phyloP scores from a whole-genome alignment of 306 rosid species.

The Begonia masoniana region DNA sequence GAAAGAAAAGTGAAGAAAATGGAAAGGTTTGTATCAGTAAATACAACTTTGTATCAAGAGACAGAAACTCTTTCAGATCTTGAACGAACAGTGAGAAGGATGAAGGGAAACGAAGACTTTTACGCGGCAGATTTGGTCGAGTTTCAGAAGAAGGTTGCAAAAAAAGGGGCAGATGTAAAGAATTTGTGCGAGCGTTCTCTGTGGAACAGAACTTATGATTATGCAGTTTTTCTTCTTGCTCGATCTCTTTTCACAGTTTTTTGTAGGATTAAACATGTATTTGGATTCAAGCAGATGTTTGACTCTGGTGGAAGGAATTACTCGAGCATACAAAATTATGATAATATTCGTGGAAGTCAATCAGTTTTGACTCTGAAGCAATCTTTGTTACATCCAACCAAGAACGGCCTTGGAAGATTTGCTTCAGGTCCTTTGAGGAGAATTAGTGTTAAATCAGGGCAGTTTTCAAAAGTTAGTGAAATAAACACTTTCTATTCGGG shows the following conservation, averaged over 20 bases:
- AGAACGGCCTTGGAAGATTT: slow-evolving; percentile 45
- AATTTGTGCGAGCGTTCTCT: slow-evolving; percentile 50
- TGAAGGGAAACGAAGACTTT: slow-evolving; percentile 46
- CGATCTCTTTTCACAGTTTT: slow-evolving; percentile 71
- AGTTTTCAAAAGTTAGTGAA: slow-evolving; percentile 23
- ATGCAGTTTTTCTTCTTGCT: slow-evolving; percentile 49
- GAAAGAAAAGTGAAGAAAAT: slow-evolving; percentile 77
- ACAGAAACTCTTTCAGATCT: slow-evolving; percentile 84
- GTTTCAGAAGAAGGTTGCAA: slow-evolving; percentile 63
- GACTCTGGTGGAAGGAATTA: slow-evolving; percentile 26
- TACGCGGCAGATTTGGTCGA: slow-evolving; percentile 39
- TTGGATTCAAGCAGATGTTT: slow-evolving; percentile 42
- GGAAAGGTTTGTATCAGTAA: slow-evolving; percentile 64
- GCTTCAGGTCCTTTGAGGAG: slow-evolving; percentile 83
- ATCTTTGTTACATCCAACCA: slow-evolving; percentile 38
- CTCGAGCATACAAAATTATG: slow-evolving; percentile 29
- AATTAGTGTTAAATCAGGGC: slow-evolving; percentile 27
- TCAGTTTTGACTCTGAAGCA: slow-evolving; percentile 67
- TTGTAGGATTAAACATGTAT: slow-evolving; percentile 57
- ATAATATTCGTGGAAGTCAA: slow-evolving; percentile 38
- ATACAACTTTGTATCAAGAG: slow-evolving; percentile 84
- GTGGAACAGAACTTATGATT: slow-evolving; percentile 85
- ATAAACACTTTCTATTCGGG: slow-evolving; percentile 43
- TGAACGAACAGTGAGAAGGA: slow-evolving; percentile 69
- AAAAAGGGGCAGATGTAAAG: slow-evolving; percentile 81